Base-by-base conservation (phyloP, 208 protist species). In the Trypanosoma theileri region DNA sequence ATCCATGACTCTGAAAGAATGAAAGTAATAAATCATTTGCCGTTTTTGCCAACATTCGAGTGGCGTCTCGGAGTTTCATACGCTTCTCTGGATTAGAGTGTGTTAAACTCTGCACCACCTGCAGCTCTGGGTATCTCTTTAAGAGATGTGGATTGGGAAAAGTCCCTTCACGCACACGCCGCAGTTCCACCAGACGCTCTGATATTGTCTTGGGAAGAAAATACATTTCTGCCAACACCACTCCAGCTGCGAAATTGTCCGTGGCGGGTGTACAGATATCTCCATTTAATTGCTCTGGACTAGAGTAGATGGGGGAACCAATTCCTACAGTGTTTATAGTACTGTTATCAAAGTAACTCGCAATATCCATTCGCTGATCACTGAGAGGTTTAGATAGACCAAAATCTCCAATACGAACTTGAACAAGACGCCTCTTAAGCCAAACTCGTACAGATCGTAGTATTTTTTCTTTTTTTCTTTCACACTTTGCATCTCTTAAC, bases 241-340 rank as follows among this genome's bases (percentile, higher is more conserved):
- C 71, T n/a, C 85, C 91, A 13, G 85, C 28, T 0, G 88, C 81
- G 59, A 86, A 96, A 12, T 71, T 77, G 59, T 96, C 91, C 0
- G 88, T 85, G 46, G 80, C 78, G 16, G 79, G 35, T 2, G 82
- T 92, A 68, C 82, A 89, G 1, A 81, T 44, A 13, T 74, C 69
- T 7, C 88, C 88, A 8, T 74, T 66, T 9, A 94, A 72, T 71
- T 96, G 91, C 82, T 96, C 91, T 10, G 91, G 91, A 58, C 86
- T 93, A 1, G 86, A 84, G 76, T 96, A 96, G 50, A 96, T 77
- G 6, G 91, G 86, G 0, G 91, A 93, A 70, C 91, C 91, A n/a
- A 87, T 81, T 8, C 91, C 91, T 10, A 80, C 52, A 3, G 91
- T 96, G 76, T 94, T 89, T 16, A 77, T 69, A 21, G 63, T 68